Percentiles rank a stretch among this genome's conserved stretches.
These are phyloP conservation scores for Aspergillus sparsus DNA, from an alignment of 495 filamentous ascomycete species.

Conservation along the genomic window DNA sequence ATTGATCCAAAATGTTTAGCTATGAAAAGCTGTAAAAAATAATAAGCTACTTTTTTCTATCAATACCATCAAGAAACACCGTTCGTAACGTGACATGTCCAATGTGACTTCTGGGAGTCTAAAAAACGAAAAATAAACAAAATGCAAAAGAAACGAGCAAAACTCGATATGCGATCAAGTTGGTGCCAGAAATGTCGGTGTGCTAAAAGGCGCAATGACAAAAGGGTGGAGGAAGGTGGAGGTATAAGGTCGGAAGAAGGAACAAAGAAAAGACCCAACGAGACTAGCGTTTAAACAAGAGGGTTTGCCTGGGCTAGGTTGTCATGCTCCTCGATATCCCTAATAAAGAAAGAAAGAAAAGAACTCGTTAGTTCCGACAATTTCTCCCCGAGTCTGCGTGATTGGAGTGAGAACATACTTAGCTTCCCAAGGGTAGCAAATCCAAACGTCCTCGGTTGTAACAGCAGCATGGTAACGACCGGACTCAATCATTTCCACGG, in stretches of 20 bases:
- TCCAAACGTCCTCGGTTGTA: slow-evolving; percentile 92
- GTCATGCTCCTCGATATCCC: slow-evolving; percentile 94
- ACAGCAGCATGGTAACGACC: slow-evolving; percentile 80
- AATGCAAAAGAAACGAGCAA: slow-evolving; percentile 15
- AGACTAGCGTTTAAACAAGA: slow-evolving; percentile 28
- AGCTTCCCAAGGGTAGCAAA: slow-evolving; percentile 99
- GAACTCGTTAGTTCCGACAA: slow-evolving; percentile 20
- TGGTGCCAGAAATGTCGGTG: neutral
- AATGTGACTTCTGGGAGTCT: slow-evolving; percentile 10
- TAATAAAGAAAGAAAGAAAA: slow-evolving; percentile 23
- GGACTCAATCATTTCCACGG: slow-evolving; percentile 73
- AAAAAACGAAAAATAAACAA: slow-evolving; percentile 10
- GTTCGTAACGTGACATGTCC: slow-evolving; percentile 25
- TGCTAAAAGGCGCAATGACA: neutral
- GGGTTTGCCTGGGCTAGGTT: slow-evolving; percentile 59
- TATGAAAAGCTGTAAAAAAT: neutral
- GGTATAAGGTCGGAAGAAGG: neutral
- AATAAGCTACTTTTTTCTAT: slow-evolving; percentile 24
- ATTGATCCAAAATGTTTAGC: neutral
- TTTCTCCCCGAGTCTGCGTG: neutral
- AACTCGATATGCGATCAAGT: slow-evolving; percentile 4
- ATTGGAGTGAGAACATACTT: slow-evolving; percentile 49
- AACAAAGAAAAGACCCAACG: neutral
- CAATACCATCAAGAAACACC: slow-evolving; percentile 35
- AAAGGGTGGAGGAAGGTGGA: neutral